Base-by-base conservation (phyloP, 2,329 filamentous ascomycete species). In the Fusarium incarnatum region DNA sequence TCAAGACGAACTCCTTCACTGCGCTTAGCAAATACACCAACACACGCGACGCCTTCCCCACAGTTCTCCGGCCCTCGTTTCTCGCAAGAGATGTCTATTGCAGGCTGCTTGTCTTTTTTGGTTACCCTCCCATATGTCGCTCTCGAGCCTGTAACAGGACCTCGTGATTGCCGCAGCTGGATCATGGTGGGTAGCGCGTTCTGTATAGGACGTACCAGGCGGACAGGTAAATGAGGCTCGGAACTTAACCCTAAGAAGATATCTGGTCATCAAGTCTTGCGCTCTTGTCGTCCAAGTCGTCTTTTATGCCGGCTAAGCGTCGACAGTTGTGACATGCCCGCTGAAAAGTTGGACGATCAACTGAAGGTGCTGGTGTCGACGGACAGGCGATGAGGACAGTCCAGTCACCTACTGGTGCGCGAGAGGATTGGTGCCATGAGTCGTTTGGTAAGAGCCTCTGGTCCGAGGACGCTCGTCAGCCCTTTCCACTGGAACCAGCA, bases 221-320 rank as follows among this genome's bases (percentile, higher is more conserved):
- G 71, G 71, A 78, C 77, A 83, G 82, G 87, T 86, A 88, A 91
- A 88, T 85, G 84, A 84, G 82, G 84, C 82, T 91, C 90, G 93
- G 92, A 94, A 94, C 92, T 94, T 97, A 97, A 97, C 94, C 94
- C 94, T 97, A 97, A 92, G 87, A 84, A 84, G 81, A 83, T 79
- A 81, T 84, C 89, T 92, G 92, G 93, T 89, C 87, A 74, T 50
- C 16, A 68, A 92, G 92, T 86, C 77, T 94, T 92, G 89, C 89
- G 88, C 85, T 86, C 83, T 71, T 87, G 90, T 91, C 89, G 89
- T 89, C 81, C 86, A 83, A 86, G 82, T 83, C 84, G 83, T 86
- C 86, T 89, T 94, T 79, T 94, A 94, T 77, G 81, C 79, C 75
- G 72, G 68, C 58, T 72, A 71, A 75, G 72, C 67, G 56, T 72